phyloP scores from a whole-genome alignment of 495 filamentous ascomycete genomes.

The Neurospora sp. region DNA sequence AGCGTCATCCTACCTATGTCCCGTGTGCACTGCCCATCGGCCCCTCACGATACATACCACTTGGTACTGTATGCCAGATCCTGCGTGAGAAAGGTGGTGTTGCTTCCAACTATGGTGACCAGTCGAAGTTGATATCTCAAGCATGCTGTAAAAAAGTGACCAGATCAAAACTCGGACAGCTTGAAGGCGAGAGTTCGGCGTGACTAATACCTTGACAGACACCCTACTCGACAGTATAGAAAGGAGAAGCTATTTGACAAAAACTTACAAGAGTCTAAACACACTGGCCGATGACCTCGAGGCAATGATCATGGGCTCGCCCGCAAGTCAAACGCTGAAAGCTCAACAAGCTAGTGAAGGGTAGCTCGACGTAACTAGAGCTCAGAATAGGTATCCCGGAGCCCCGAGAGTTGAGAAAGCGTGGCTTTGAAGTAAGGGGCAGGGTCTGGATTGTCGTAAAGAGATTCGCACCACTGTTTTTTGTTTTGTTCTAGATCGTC shows the following conservation, averaged over 20 bases:
- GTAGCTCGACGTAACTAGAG: not conserved
- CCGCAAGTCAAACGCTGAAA: conserved; percentile 12
- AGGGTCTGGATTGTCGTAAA: not conserved
- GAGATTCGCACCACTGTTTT: not conserved
- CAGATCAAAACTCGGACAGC: not conserved
- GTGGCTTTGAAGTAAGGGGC: not conserved
- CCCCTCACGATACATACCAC: not conserved
- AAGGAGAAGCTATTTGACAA: not conserved
- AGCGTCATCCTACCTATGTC: not conserved
- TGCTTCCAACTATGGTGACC: not conserved
- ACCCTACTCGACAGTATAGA: not conserved
- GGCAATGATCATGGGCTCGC: not conserved
- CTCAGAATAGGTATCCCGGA: not conserved
- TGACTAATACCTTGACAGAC: not conserved
- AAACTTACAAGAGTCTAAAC: not conserved
- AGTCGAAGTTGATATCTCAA: not conserved
- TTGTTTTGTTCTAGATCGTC: not conserved
- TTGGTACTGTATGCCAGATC: not conserved
- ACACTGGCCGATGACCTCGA: not conserved
- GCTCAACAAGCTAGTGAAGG: not conserved
- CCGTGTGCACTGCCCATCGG: not conserved
- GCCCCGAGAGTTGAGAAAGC: not conserved
- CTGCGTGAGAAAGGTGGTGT: not conserved
- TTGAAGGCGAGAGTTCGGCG: not conserved
- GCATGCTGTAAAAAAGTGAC: not conserved